Percentiles rank a stretch among this genome's conserved stretches.
Conservation (phyloP, 345 rosid genomes). For the Populus pruinosa region DNA sequence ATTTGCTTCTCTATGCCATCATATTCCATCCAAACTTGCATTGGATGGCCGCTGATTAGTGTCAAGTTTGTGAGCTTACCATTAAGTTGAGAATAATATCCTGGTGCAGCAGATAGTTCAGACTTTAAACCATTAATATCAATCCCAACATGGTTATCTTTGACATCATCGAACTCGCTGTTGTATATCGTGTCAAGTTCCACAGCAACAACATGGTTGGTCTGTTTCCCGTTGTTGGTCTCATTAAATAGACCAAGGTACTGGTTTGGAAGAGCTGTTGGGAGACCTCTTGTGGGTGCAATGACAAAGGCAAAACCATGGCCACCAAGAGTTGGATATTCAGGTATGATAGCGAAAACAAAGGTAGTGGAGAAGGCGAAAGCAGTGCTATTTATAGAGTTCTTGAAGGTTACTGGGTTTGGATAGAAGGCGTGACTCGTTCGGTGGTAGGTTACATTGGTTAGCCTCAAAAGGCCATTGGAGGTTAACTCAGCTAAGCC, state of each 20-base stretch:
- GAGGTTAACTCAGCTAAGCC: slow-evolving; percentile 31
- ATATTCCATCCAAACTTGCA: slow-evolving; percentile 60
- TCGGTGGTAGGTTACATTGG: slow-evolving; percentile 31
- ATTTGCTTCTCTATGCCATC: slow-evolving; percentile 25
- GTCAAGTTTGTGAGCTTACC: slow-evolving; percentile 7
- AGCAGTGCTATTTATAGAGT: slow-evolving; percentile 25
- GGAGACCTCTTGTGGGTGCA: slow-evolving; percentile 44
- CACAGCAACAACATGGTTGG: slow-evolving; percentile 49
- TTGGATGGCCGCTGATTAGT: slow-evolving; percentile 29
- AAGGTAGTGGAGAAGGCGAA: slow-evolving; percentile 54
- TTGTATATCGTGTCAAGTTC: slow-evolving; percentile 49
- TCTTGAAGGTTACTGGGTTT: slow-evolving; percentile 32
- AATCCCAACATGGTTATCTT: slow-evolving; percentile 59
- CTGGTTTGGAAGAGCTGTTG: slow-evolving; percentile 32
- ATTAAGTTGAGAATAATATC: slow-evolving; percentile 31
- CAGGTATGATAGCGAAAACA: slow-evolving; percentile 52
- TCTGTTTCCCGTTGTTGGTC: slow-evolving; percentile 29
- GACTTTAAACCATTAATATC: slow-evolving; percentile 49
- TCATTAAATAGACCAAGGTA: slow-evolving; percentile 50
- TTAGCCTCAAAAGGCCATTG: slow-evolving; percentile 42
- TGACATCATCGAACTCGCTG: slow-evolving; percentile 37
- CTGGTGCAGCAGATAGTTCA: slow-evolving; percentile 29
- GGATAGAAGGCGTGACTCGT: slow-evolving; percentile 51
- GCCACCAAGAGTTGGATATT: slow-evolving; percentile 21
- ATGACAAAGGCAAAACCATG: slow-evolving; percentile 57